phyloP scores from a whole-genome alignment of 208 protist species.

The Trypanosoma grayi region DNA sequence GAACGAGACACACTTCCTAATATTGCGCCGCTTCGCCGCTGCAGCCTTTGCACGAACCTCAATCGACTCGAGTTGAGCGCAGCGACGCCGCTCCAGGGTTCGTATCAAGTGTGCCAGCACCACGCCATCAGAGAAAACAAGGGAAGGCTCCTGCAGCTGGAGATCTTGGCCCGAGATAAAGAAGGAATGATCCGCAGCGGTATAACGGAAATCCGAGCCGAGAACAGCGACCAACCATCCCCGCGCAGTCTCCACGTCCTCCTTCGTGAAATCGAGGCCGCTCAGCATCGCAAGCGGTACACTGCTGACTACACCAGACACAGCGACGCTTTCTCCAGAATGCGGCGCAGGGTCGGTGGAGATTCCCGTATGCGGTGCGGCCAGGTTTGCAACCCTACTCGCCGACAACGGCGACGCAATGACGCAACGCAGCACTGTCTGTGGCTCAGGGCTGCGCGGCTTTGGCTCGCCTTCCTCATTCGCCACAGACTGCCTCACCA shows the following conservation, averaged over 20 bases:
- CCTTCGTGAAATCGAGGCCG: not conserved
- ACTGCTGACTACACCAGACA: no score
- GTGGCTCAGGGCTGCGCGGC: not conserved
- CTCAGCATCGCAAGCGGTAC: constrained; percentile 2
- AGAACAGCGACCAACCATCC: constrained; percentile 50
- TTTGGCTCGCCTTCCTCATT: not conserved
- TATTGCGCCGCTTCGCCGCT: constrained; percentile 71
- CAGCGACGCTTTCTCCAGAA: not conserved
- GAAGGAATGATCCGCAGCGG: constrained; percentile 47
- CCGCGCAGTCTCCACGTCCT: constrained; percentile 17
- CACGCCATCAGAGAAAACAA: constrained; percentile 75
- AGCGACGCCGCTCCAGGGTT: constrained; percentile 58
- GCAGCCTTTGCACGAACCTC: constrained; percentile 41
- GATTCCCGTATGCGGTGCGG: not conserved
- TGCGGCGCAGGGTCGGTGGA: not conserved
- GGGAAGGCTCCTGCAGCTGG: constrained; percentile 24
- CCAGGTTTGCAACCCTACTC: not conserved
- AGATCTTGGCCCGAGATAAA: constrained; percentile 16
- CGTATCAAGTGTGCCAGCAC: constrained; percentile 61
- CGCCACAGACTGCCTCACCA: not conserved
- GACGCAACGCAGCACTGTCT: constrained; percentile 10
- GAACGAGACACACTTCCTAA: constrained; percentile 62
- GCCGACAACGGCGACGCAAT: constrained; percentile 18
- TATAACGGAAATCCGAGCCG: constrained; percentile 45
- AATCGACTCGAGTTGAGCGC: constrained; percentile 59